Evolutionary conservation across 306 rosid genomes (phyloP), one percentile per base, ranked within the genome.

Genomic region (Fagus crenata): DNA sequence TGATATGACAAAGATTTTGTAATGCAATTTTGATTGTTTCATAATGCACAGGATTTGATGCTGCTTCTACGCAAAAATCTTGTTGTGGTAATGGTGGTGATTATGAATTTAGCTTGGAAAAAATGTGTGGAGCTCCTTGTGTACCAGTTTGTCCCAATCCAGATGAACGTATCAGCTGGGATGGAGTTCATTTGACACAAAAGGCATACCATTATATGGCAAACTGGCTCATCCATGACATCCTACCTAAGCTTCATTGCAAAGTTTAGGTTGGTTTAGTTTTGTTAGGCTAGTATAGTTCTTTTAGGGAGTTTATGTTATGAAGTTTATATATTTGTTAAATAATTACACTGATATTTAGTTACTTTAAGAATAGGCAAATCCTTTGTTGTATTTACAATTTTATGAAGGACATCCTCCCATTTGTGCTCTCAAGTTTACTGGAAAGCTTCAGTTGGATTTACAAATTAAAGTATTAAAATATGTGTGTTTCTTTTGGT

Each of bases 11-110:
- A n/a, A 13, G 15, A 61, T 32, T 35, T 14, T 32, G 40, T 31
- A 31, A 59, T 31, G 28, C 14, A 1, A 59, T 22, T 59, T 59
- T 7, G 13, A 8, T 31, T 59, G 14, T 17, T 14, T 53, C 58
- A 4, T 42, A 61, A 54, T 71, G 58, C 28, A 37, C 49, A 78
- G 77, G 82, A 4, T 72, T 53, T 15, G 82, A 79, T 39, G 49
- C 69, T 6, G 33, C 12, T 3, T 78, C 73, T 3, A 36, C 72
- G 28, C 73, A 72, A 80, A 80, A 80, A 58, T 65, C 83, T 49
- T 80, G 78, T 6, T 80, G 83, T 22, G 78, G 78, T n/a, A 51
- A 17, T 36, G 77, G 78, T 53, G 75, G 83, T 3, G 60, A 42
- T 14, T 73, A 80, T 18, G 14, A 43, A 3, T 80, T 80, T 11